Percentiles rank a stretch among this genome's conserved stretches.
phyloP scores from a whole-genome alignment of 2,329 filamentous ascomycete species.

The Colletotrichum chrysophilum region DNA sequence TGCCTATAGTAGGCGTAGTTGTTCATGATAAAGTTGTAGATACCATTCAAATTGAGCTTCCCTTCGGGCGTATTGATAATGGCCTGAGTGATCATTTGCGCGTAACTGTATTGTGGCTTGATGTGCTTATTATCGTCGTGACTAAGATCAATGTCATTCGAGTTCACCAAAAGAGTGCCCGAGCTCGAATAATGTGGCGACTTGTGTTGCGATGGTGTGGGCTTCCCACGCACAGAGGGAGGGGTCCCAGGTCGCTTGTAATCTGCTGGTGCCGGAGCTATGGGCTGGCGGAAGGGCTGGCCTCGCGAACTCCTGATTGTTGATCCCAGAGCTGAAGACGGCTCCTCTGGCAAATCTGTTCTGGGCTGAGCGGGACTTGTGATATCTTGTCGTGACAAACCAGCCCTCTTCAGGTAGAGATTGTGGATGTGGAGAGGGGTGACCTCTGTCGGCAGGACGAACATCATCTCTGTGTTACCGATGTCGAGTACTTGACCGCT shows the following conservation, averaged over 20 bases:
- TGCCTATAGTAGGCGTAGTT: slow-evolving; percentile 94
- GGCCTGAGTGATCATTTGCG: slow-evolving; percentile 95
- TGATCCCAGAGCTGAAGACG: slow-evolving; percentile 18
- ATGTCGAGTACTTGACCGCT: slow-evolving; percentile 94
- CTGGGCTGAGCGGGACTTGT: slow-evolving; percentile 14
- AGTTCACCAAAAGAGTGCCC: slow-evolving; percentile 50
- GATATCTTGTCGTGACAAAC: slow-evolving; percentile 41
- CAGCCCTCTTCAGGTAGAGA: slow-evolving; percentile 72
- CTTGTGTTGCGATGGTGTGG: slow-evolving; percentile 34
- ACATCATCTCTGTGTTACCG: slow-evolving; percentile 96
- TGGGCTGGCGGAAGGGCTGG: slow-evolving; percentile 44
- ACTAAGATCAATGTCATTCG: slow-evolving; percentile 75
- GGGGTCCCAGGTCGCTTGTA: slow-evolving; percentile 68
- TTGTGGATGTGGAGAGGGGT: slow-evolving; percentile 70
- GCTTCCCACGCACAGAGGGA: slow-evolving; percentile 47
- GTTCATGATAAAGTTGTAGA: slow-evolving; percentile 91
- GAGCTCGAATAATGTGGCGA: slow-evolving; percentile 43
- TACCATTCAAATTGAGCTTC: slow-evolving; percentile 88
- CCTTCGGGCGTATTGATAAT: slow-evolving; percentile 87
- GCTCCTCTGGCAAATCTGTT: slow-evolving; percentile 18
- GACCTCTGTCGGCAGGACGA: slow-evolving; percentile 83
- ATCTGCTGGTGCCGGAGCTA: slow-evolving; percentile 65
- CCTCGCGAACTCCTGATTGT: slow-evolving; percentile 11
- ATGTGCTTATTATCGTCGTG: slow-evolving; percentile 86
- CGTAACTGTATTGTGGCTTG: slow-evolving; percentile 96